A percentile compares a stretch with the other conserved stretches of the same genome.
phyloP scores from a whole-genome alignment of 140 eudicot genomes.

The Ambrosia hybrid region DNA sequence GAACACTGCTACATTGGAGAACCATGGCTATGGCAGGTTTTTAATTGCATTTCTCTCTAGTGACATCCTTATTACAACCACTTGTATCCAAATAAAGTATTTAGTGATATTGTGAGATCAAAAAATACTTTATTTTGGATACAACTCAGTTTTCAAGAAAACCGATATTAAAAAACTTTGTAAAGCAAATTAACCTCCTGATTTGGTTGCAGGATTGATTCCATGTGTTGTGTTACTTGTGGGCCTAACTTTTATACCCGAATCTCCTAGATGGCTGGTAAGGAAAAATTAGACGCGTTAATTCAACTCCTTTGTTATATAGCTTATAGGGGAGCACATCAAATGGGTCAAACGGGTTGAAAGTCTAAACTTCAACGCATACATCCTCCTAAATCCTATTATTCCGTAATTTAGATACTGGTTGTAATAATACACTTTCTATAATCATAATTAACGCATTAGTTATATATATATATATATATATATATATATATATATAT shows the following conservation, averaged over 20 bases:
- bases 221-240: slow-evolving; percentile 71
- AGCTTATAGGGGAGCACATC: background rate
- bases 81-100: too few relatives aligned
- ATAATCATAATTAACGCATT: background rate
- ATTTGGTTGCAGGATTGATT: slow-evolving; percentile 58
- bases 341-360: slow-evolving; percentile 1
- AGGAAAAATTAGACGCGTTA: slow-evolving; percentile 4
- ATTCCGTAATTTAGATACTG: background rate
- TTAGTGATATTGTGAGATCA: too few relatives aligned
- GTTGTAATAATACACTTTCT: background rate
- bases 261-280: slow-evolving; percentile 95
- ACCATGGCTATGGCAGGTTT: slow-evolving; percentile 75
- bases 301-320: background rate
- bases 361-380: background rate
- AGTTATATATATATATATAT: too few relatives aligned
- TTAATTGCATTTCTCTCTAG: background rate
- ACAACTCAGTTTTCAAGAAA: background rate
- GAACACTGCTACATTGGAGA: slow-evolving; percentile 79
- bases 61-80: background rate
- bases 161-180: too few relatives aligned
- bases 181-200: slow-evolving; percentile 1
- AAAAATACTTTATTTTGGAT: background rate
- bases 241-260: slow-evolving; percentile 76
- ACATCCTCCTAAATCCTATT: background rate
- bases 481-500: too few relatives aligned